Evolutionary conservation across 768 basidiomycete genomes (phyloP), one percentile per base, ranked within the genome.

Genomic region (Mrakia frigida): DNA sequence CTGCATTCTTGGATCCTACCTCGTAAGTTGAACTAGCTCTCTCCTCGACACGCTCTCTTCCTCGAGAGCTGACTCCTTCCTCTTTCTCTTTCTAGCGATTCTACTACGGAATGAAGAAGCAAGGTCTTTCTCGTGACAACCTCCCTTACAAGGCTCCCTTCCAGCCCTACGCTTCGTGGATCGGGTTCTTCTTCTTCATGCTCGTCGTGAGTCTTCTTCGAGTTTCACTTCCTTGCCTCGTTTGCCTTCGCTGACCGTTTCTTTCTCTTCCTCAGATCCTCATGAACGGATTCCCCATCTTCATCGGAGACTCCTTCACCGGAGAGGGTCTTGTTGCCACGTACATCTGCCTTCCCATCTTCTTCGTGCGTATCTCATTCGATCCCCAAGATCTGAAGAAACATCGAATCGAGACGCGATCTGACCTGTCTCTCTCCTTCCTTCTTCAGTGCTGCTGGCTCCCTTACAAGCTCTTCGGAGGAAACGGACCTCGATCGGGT

Each of bases 271-370:
- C 69, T 68, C 74, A 50, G 46, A 33, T 70, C 72, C 33, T 82
- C 35, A 80, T 79, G 46, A 80, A 80, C 65, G 81, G 81, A 16
- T 82, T 82, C 78, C 75, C 78, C 68, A 79, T 80, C 43, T 82
- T 82, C 77, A 74, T 81, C 73, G 78, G 79, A 43, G 79, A 79
- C 35, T 79, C 80, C 71, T 82, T 78, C 78, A 69, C 37, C 43
- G 78, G 69, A 3, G 67, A 79, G 21, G 63, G 68, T 39, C 81
- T 82, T 63, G 73, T 81, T 68, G 78, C 81, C 0, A 78, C 73
- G 68, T 82, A 82, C 74, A 77, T 78, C 74, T 80, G 71, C 23
- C 33, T 78, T 23, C 77, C 77, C 23, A 73, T 81, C 37, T 79
- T 77, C 77, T 72, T 81, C 70, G 73, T 81, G 46, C 16, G 46